Percentiles rank a stretch among this genome's conserved stretches.
These are phyloP conservation scores for Tuber melanosporum DNA, from an alignment of 495 filamentous ascomycete genomes.

Conservation along the genomic window DNA sequence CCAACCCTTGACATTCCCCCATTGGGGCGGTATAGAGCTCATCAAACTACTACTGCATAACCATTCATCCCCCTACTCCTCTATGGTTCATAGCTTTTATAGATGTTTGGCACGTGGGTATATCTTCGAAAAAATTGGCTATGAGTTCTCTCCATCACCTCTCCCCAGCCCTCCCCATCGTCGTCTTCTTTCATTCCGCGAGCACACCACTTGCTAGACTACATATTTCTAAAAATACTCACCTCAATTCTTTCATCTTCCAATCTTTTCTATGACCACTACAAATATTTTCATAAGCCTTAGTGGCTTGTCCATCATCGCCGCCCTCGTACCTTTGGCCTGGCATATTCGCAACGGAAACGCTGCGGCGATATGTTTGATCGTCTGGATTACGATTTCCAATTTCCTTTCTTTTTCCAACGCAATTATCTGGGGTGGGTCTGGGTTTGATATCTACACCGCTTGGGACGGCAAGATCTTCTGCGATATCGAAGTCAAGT, in stretches of 20 bases:
- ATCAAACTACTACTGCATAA: neutral
- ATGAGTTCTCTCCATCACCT: neutral
- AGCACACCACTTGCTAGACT: neutral
- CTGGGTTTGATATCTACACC: conserved; percentile 56
- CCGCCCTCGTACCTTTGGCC: conserved; percentile 27
- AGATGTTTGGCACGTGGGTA: conserved; percentile 6
- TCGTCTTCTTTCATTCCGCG: neutral
- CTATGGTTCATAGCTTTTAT: neutral
- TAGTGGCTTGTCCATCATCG: conserved; percentile 22
- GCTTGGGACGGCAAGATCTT: conserved; percentile 65
- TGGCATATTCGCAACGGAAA: conserved; percentile 53
- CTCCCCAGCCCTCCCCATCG: neutral
- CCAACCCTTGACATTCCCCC: neutral
- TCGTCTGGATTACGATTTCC: conserved; percentile 57
- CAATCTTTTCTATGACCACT: conserved; percentile 8
- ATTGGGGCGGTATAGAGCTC: neutral
- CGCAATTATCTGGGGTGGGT: conserved; percentile 70
- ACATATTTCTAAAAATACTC: neutral
- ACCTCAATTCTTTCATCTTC: neutral
- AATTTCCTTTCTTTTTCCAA: conserved; percentile 70
- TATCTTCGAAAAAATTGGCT: conserved; percentile 6
- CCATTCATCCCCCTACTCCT: neutral
- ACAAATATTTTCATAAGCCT: conserved; percentile 20
- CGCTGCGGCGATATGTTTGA: conserved; percentile 56
- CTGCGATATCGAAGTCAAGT: conserved; percentile 75